Evolutionary conservation across 2,329 filamentous ascomycete genomes (phyloP).

Genomic region (Rhynchosporium graminicola): DNA sequence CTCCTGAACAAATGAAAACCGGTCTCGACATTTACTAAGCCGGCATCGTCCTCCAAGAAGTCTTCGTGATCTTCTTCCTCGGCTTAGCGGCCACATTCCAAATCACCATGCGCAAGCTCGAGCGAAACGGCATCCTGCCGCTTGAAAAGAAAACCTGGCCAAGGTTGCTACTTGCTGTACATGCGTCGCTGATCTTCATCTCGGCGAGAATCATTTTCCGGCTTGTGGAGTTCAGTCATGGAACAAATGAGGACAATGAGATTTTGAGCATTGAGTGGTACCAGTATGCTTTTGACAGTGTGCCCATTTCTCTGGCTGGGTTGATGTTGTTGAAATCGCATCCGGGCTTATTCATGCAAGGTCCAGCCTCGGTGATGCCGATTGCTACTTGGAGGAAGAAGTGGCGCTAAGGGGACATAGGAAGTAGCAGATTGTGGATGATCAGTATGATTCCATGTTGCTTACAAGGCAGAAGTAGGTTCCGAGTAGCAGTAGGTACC

Average conservation of each 20-base stretch:
- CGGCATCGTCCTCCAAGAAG: constrained; percentile 32
- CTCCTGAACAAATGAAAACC: constrained; percentile 16
- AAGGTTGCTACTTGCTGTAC: not conserved
- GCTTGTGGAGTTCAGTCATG: constrained; percentile 55
- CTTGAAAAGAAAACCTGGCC: not conserved
- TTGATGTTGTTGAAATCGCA: constrained; percentile 24
- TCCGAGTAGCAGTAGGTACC: not conserved
- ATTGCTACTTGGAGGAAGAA: constrained; percentile 12
- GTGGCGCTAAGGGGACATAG: not conserved
- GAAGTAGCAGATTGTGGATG: constrained; percentile 1
- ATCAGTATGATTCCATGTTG: constrained; percentile 5
- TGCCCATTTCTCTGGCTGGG: constrained; percentile 49
- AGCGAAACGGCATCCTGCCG: not conserved
- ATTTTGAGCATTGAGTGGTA: constrained; percentile 52
- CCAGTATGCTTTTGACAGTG: constrained; percentile 52
- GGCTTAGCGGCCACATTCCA: constrained; percentile 28
- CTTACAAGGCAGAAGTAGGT: not conserved
- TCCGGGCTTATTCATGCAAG: constrained; percentile 24
- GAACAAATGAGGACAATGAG: constrained; percentile 44
- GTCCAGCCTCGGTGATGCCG: constrained; percentile 20
- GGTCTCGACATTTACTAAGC: constrained; percentile 33
- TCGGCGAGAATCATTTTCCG: constrained; percentile 61
- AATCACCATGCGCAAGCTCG: constrained; percentile 16
- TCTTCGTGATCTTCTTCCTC: constrained; percentile 32
- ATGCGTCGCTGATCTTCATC: not conserved